These are phyloP conservation scores for Amanita jacksonii DNA, from an alignment of 768 basidiomycete genomes.

Conservation along the genomic window DNA sequence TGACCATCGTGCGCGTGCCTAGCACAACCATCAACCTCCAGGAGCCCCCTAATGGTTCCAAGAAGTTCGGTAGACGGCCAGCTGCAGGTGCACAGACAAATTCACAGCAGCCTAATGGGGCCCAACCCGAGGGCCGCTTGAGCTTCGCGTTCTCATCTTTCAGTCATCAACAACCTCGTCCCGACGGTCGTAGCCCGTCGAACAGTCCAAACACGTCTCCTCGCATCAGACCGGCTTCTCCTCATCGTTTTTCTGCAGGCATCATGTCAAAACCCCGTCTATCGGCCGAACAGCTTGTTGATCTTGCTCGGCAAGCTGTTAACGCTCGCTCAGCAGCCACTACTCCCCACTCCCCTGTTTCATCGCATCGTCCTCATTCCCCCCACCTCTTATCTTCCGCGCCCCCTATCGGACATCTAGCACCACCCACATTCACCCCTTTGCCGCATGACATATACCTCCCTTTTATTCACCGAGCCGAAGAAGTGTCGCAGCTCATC, in stretches of 20 bases:
- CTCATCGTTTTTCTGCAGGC: constrained; percentile 18
- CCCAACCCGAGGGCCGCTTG: constrained; percentile 18
- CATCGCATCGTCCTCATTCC: constrained; percentile 19
- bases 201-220: constrained; percentile 32
- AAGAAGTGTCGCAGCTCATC: constrained; percentile 65
- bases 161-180: constrained; percentile 20
- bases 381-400: constrained; percentile 12
- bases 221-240: constrained; percentile 40
- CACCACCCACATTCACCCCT: constrained; percentile 58
- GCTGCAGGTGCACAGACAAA: constrained; percentile 12
- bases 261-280: constrained; percentile 38
- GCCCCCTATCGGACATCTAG: constrained; percentile 13
- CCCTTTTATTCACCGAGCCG: constrained; percentile 78
- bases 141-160: constrained; percentile 63
- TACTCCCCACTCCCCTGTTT: constrained; percentile 9
- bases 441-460: constrained; percentile 72
- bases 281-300: constrained; percentile 65
- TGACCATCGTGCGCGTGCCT: constrained; percentile 68
- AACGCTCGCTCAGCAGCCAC: constrained; percentile 20
- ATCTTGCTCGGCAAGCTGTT: constrained; percentile 58
- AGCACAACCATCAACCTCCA: constrained; percentile 20
- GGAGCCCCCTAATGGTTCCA: constrained; percentile 23
- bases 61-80: constrained; percentile 3
- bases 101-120: constrained; percentile 15
- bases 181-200: constrained; percentile 12